Evolutionary conservation across 2,329 filamentous ascomycete species (phyloP).

Genomic region (Venturiaceae sp.): DNA sequence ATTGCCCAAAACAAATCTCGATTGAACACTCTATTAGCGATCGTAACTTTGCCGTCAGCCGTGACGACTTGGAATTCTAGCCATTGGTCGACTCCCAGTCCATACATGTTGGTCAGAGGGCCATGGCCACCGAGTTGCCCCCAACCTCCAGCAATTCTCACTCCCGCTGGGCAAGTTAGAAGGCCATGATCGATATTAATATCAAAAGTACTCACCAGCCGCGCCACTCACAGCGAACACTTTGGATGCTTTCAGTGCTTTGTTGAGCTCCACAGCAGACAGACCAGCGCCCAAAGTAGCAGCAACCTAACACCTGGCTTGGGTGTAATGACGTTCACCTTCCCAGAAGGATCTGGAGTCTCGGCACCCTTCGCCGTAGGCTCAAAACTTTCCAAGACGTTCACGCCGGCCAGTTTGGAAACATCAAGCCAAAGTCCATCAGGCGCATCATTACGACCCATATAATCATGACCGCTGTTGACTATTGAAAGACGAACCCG

Average conservation of each 20-base stretch:
- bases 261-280: neutral
- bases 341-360: neutral
- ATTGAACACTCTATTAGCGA: constrained; percentile 2
- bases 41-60: constrained; percentile 6
- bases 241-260: neutral
- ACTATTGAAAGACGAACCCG: neutral
- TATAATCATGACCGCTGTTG: constrained; percentile 4
- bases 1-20: constrained; percentile 10
- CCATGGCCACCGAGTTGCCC: neutral
- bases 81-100: constrained; percentile 24
- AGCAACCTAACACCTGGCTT: neutral
- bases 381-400: neutral
- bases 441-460: neutral
- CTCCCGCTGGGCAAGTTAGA: constrained; percentile 24
- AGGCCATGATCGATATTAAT: no score
- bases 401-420: neutral
- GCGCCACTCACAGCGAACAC: constrained; percentile 7
- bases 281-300: neutral
- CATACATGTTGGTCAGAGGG: neutral
- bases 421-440: neutral
- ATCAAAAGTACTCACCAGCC: constrained; percentile 11
- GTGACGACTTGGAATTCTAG: constrained; percentile 21
- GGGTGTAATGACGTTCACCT: neutral
- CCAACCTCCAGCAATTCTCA: neutral
- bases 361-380: neutral